Evolutionary conservation across 2,329 filamentous ascomycete species (phyloP).

Genomic region (Penicillium sp.): DNA sequence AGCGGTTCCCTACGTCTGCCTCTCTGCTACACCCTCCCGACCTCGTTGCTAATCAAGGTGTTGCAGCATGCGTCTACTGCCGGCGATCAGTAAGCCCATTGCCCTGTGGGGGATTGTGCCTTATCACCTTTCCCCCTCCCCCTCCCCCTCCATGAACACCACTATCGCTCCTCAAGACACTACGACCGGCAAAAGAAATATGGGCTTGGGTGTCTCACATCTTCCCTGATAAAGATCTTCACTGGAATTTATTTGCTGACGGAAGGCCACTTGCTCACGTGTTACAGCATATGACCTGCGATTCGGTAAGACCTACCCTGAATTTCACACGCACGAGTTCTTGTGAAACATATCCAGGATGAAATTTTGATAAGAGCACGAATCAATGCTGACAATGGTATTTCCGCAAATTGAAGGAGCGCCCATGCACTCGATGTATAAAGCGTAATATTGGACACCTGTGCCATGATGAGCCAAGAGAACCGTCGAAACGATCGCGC

Average conservation of each 20-base stretch:
- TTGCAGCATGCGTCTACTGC: conserved; percentile 84
- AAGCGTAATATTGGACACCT: conserved; percentile 98
- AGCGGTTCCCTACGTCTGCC: conserved; percentile 20
- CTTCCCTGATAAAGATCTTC: conserved; percentile 21
- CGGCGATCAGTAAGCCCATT: conserved; percentile 79
- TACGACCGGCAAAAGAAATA: conserved; percentile 13
- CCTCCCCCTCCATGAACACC: neutral
- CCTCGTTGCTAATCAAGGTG: conserved; percentile 31
- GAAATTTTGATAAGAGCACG: conserved; percentile 3
- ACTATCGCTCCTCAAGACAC: neutral
- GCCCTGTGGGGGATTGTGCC: neutral
- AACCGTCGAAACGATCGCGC: conserved; percentile 82
- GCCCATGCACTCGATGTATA: conserved; percentile 95
- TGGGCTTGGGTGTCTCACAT: conserved; percentile 18
- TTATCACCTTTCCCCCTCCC: neutral
- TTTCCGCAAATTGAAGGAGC: conserved; percentile 64
- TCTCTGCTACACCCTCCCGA: conserved; percentile 23
- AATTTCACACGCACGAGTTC: conserved; percentile 24
- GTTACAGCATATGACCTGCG: conserved; percentile 86
- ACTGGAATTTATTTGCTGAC: conserved; percentile 51
- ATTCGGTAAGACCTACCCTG: conserved; percentile 69
- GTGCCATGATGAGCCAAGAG: conserved; percentile 96
- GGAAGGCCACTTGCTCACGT: conserved; percentile 45
- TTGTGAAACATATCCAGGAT: conserved; percentile 31
- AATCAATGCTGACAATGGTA: conserved; percentile 37